These are phyloP conservation scores for Aegilops sharonensis DNA, from an alignment of 176 grass and related monocot genomes.

Conservation along the genomic window DNA sequence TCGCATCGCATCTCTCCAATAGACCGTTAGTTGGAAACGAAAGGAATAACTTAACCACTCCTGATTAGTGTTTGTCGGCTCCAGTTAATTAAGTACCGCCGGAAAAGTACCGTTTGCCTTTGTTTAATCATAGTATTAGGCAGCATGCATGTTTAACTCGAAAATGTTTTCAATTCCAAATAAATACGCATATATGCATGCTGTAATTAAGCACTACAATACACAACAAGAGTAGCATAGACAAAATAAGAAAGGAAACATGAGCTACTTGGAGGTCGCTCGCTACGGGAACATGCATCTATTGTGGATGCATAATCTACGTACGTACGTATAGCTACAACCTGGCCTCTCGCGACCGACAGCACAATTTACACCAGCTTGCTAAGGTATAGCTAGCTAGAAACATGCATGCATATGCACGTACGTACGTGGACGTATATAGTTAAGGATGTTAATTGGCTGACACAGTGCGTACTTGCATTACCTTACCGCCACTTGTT, in stretches of 20 bases:
- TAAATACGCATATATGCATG: not conserved
- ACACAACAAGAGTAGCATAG: not conserved
- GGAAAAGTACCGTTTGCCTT: not conserved
- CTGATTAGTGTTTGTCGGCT: constrained; percentile 6
- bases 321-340: not conserved
- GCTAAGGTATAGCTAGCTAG: not conserved
- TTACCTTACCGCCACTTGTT: constrained; percentile 5
- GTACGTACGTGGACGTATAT: not conserved
- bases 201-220: not conserved
- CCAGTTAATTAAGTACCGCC: not conserved
- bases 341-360: not conserved
- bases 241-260: not conserved
- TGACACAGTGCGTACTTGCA: constrained; percentile 29
- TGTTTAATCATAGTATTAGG: not conserved
- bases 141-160: not conserved
- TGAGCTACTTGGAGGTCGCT: not conserved
- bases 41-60: constrained; percentile 4
- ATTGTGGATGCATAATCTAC: not conserved
- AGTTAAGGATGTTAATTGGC: constrained; percentile 8
- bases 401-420: not conserved
- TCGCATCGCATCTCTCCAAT: not conserved
- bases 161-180: not conserved
- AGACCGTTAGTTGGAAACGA: not conserved
- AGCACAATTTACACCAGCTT: constrained; percentile 22
- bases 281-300: not conserved